Evolutionary conservation across 2,329 filamentous ascomycete genomes (phyloP).

Genomic region (Diaporthe caulivora): DNA sequence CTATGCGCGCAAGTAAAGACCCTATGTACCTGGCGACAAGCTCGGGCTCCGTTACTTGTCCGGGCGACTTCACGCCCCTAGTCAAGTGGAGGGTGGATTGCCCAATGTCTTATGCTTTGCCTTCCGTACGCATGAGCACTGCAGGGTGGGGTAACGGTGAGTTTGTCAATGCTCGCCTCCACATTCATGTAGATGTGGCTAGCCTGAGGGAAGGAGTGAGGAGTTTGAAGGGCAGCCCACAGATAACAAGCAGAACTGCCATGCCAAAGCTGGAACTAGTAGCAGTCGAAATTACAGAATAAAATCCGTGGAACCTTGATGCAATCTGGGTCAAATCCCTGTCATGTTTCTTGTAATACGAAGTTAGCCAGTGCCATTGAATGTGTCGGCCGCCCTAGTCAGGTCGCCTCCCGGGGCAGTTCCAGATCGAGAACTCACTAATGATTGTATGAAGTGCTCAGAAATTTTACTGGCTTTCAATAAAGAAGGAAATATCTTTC

Average conservation of each 20-base stretch:
- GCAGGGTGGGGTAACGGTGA: neutral
- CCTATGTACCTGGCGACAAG: neutral
- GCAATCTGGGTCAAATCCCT: neutral
- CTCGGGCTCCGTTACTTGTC: neutral
- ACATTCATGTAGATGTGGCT: conserved; percentile 2
- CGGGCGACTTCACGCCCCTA: neutral
- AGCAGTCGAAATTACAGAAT: neutral
- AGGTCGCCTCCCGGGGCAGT: neutral
- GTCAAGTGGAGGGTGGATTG: neutral
- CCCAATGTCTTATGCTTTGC: neutral
- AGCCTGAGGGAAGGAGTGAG: neutral
- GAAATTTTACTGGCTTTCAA: neutral
- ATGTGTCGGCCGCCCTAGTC: neutral
- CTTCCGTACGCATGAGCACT: neutral
- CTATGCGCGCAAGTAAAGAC: neutral
- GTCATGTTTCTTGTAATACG: neutral
- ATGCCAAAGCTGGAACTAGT: neutral
- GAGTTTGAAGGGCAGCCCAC: too few species aligned
- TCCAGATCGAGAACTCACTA: neutral
- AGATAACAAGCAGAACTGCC: neutral
- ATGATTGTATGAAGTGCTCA: neutral
- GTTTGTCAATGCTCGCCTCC: neutral
- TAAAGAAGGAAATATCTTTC: neutral
- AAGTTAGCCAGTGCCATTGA: neutral
- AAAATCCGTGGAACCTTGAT: neutral